These are phyloP conservation scores for Epicoccum sorghinum DNA, from an alignment of 2,329 filamentous ascomycete genomes.

Conservation along the genomic window DNA sequence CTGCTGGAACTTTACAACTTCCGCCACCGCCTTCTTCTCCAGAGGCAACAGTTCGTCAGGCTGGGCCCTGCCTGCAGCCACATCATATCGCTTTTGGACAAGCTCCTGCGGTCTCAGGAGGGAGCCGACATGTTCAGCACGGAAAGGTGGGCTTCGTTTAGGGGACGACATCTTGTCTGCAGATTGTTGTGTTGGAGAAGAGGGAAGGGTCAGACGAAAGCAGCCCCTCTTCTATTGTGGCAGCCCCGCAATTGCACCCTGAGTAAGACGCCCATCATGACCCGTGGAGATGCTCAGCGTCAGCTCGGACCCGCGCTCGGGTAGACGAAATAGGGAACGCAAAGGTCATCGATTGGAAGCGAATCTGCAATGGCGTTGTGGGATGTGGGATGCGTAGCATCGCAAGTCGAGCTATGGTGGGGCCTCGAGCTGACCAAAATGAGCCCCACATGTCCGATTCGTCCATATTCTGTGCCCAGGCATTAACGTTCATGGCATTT, in stretches of 20 bases:
- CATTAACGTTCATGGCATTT: neutral
- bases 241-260: slow-evolving; percentile 32
- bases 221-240: slow-evolving; percentile 30
- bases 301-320: slow-evolving; percentile 14
- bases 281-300: slow-evolving; percentile 17
- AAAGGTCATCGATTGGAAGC: slow-evolving; percentile 30
- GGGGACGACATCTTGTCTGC: slow-evolving; percentile 44
- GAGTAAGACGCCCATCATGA: slow-evolving; percentile 18
- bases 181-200: slow-evolving; percentile 7
- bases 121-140: slow-evolving; percentile 75
- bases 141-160: slow-evolving; percentile 63
- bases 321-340: slow-evolving; percentile 11
- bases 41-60: slow-evolving; percentile 57
- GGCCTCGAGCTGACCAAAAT: slow-evolving; percentile 14
- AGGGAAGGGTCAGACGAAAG: slow-evolving; percentile 9
- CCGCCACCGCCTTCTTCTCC: slow-evolving; percentile 69
- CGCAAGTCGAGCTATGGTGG: slow-evolving; percentile 27
- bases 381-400: slow-evolving; percentile 28
- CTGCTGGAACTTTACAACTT: slow-evolving; percentile 69
- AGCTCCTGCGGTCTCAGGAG: slow-evolving; percentile 70
- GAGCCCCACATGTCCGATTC: slow-evolving; percentile 8
- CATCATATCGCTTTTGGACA: slow-evolving; percentile 62
- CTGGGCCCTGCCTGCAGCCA: slow-evolving; percentile 57
- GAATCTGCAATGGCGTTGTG: slow-evolving; percentile 12
- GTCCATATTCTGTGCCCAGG: neutral